Percentiles rank a stretch among this genome's conserved stretches.
Conservation (phyloP, 2,329 filamentous ascomycete genomes). For the Clarireedia paspali region DNA sequence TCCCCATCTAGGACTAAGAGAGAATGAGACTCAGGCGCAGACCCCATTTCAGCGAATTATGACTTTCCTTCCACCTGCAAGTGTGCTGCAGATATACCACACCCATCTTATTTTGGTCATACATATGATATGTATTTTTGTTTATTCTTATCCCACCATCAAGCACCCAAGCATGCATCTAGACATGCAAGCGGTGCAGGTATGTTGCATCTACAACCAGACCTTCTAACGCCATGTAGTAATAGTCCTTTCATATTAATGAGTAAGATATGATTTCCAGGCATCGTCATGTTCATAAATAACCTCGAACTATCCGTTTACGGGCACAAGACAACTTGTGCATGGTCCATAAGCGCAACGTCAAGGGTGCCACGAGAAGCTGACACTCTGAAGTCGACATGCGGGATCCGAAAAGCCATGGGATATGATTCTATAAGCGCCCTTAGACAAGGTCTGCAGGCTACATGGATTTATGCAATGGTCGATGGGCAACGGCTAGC, state of each 20-base stretch:
- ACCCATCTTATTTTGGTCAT: conserved; percentile 2
- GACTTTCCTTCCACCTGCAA: neutral
- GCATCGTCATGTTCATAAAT: conserved; percentile 11
- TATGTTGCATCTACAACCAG: conserved; percentile 4
- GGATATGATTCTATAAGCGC: conserved; percentile 10
- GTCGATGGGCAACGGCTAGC: conserved; percentile 7
- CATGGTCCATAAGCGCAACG: conserved; percentile 8
- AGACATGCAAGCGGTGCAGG: neutral
- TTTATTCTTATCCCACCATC: conserved; percentile 6
- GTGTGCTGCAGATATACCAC: neutral
- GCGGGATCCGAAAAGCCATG: conserved; percentile 6
- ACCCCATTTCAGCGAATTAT: conserved; percentile 5
- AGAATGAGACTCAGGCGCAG: conserved; percentile 5
- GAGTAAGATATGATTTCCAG: conserved; percentile 3
- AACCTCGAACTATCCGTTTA: conserved; percentile 3
- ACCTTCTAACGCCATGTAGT: conserved; percentile 1
- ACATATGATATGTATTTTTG: neutral
- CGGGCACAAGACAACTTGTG: neutral
- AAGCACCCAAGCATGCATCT: neutral
- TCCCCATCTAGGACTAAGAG: neutral
- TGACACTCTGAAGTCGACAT: conserved; percentile 7
- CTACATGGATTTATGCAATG: conserved; percentile 6
- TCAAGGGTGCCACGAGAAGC: conserved; percentile 11
- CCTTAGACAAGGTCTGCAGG: conserved; percentile 11
- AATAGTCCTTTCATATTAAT: neutral